Conservation (phyloP, 1,284 basidiomycete species). For the Ustilago curta region DNA sequence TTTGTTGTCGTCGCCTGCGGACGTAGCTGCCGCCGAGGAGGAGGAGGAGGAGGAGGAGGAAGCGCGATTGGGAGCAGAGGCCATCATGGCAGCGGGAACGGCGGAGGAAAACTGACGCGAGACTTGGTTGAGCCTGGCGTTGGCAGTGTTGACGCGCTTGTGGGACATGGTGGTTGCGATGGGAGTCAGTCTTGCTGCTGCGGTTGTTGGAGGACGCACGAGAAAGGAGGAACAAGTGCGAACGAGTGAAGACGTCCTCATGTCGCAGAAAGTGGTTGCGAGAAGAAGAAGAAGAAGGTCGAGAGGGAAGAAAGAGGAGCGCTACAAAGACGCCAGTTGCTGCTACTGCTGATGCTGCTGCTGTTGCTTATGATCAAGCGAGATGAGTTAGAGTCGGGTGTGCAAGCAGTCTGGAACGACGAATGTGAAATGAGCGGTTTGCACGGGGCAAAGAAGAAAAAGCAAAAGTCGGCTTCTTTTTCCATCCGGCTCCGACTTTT, state of each 20-base stretch:
- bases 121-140: slow-evolving; percentile 36
- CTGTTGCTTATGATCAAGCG: neutral
- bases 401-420: neutral
- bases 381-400: slow-evolving; percentile 8
- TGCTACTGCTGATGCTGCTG: neutral
- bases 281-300: neutral
- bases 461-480: neutral
- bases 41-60: neutral
- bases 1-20: slow-evolving; percentile 18
- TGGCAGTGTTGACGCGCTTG: slow-evolving; percentile 31
- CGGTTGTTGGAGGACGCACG: slow-evolving; percentile 10
- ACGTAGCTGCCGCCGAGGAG: no score
- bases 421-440: neutral
- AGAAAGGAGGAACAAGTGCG: slow-evolving; percentile 33
- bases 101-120: slow-evolving; percentile 39
- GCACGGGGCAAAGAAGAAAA: neutral
- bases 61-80: slow-evolving; percentile 17
- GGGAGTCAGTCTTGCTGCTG: neutral
- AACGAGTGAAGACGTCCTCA: slow-evolving; percentile 41
- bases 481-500: neutral
- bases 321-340: neutral
- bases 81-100: slow-evolving; percentile 15
- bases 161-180: slow-evolving; percentile 17
- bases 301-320: slow-evolving; percentile 2
- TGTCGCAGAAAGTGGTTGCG: slow-evolving; percentile 11